Evolutionary conservation across 140 eudicot genomes (phyloP).

Genomic region (Bidens hawaiensis): DNA sequence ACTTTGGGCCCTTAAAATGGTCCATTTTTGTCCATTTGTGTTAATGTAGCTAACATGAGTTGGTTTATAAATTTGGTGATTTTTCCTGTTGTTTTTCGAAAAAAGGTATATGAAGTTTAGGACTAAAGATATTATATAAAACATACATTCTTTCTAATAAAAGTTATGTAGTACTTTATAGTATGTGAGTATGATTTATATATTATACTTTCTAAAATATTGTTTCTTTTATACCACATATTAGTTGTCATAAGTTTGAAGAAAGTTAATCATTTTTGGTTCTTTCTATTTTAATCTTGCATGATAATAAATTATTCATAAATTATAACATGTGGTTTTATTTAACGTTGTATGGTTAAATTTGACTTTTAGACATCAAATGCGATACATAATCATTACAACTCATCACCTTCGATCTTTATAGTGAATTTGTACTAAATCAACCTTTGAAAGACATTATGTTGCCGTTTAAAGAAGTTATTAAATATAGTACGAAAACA

Average conservation of each 20-base stretch:
- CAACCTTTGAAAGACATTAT: not conserved
- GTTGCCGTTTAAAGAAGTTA: not conserved
- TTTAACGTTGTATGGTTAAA: not conserved
- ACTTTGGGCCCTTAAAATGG: conserved; percentile 19
- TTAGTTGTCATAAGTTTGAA: not conserved
- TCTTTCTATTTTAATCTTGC: not conserved
- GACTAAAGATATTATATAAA: not conserved
- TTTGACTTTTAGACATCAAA: not conserved
- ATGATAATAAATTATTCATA: not conserved
- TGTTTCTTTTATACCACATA: not conserved
- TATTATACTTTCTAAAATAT: not conserved
- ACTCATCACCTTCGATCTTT: not conserved
- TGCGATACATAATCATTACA: not conserved
- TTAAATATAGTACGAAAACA: not conserved
- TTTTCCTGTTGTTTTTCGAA: not conserved
- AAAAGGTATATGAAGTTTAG: not conserved
- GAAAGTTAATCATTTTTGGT: too few species aligned
- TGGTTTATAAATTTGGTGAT: conserved; percentile 13
- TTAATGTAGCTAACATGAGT: conserved; percentile 25
- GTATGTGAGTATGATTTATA: not conserved
- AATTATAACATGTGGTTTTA: not conserved
- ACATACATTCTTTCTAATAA: too few species aligned
- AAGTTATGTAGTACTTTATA: not conserved
- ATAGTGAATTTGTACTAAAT: not conserved
- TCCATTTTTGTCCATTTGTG: not conserved